phyloP scores from a whole-genome alignment of 2,329 filamentous ascomycete species.

The Aureobasidium sp. region DNA sequence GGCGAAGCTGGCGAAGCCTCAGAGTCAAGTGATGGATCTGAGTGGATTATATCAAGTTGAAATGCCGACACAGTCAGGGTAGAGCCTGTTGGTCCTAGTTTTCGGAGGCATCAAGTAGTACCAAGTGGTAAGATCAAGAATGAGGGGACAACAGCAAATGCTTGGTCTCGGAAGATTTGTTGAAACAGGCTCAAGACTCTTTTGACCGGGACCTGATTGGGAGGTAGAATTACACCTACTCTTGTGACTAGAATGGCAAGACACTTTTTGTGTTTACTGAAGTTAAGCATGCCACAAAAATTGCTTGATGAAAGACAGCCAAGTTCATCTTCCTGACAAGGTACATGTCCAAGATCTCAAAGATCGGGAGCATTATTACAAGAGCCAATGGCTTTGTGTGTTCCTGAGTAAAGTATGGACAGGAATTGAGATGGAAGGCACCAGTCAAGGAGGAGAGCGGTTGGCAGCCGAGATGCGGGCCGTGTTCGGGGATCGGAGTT shows the following conservation, averaged over 20 bases:
- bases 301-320: neutral
- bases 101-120: neutral
- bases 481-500: neutral
- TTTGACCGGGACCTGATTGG: neutral
- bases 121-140: neutral
- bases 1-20: neutral
- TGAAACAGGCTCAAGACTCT: neutral
- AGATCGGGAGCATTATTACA: no score
- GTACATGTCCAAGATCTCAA: no score
- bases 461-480: neutral
- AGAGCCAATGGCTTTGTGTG: no score
- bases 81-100: neutral
- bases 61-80: neutral
- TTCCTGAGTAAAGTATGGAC: no score
- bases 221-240: neutral
- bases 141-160: neutral
- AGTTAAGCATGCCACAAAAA: neutral
- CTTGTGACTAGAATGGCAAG: neutral
- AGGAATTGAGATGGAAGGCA: neutral
- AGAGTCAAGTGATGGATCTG: neutral
- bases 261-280: neutral
- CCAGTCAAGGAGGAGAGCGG: neutral
- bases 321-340: no score
- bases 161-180: neutral
- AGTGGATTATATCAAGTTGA: no score